Base-by-base conservation (phyloP, 768 basidiomycete species). In the Gymnopilus dilepis region DNA sequence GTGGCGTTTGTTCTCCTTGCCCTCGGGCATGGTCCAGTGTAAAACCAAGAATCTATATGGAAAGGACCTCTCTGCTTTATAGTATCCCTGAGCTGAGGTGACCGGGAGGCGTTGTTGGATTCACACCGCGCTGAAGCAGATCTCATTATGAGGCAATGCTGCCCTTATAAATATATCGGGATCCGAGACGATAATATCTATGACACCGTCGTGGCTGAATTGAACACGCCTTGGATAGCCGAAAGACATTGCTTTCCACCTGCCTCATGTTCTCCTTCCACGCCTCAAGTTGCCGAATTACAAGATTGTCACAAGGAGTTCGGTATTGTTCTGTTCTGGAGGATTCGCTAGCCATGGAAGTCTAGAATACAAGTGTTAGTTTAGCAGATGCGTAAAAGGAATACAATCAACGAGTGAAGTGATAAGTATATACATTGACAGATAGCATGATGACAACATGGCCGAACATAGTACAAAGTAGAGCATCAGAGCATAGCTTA, bases 1-100 rank as follows among this genome's bases (percentile, higher is more conserved):
- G n/a, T 45, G 55, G 41, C 55, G 40, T 43, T 31, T 28, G 22
- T 43, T 42, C 19, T 56, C 55, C 40, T 56, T 45, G 24, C 30
- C 28, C 21, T 56, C 55, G 3, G 55, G 38, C 52, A 54, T 54
- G 28, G 37, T 54, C 22, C 24, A n/a, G 15, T 38, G 31, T 17
- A 6, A 15, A 13, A 19, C 6, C 21, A n/a, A n/a, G 33, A 17
- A 47, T 26, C 12, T 17, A 4, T 47, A 3, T 31, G 17, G 17
- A 19, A n/a, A 19, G 13, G 15, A n/a, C 15, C 5, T 4, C 3
- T 17, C 31, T n/a, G 28, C 15, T 50, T 50, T 50, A 30, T 9
- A 48, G 28, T 28, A 30, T 15, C 26, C 28, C 21, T 2, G 22
- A 31, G 15, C 31, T 1, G 3, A 17, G 19, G 30, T 17, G 15